Evolutionary conservation across 169 alveolate species (phyloP).

Genomic region (Cryptosporidium sp.): DNA sequence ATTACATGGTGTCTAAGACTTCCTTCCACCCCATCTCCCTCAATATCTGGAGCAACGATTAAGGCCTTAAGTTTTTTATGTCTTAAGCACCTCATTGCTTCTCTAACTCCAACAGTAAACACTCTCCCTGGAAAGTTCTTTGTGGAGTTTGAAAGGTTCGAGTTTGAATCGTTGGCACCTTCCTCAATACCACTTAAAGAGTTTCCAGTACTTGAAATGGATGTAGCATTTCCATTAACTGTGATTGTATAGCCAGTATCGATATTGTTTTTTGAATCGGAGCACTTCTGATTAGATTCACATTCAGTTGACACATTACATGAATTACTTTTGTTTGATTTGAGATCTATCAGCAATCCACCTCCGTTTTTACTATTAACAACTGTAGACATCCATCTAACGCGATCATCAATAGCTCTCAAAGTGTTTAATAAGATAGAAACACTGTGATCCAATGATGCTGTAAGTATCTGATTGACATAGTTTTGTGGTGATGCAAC

Average conservation of each 20-base stretch:
- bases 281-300: not conserved
- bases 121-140: conserved; percentile 73
- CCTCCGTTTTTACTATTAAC: conserved; percentile 31
- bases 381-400: conserved; percentile 70
- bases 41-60: conserved; percentile 73
- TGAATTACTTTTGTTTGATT: conserved; percentile 1
- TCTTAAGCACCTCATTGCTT: conserved; percentile 71
- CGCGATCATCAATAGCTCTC: conserved; percentile 73
- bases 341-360: conserved; percentile 30
- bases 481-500: conserved; percentile 59
- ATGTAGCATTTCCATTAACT: conserved; percentile 19
- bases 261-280: not conserved
- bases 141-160: not conserved
- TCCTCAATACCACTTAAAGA: conserved; percentile 1
- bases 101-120: conserved; percentile 75
- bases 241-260: conserved; percentile 12
- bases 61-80: conserved; percentile 65
- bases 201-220: not conserved
- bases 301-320: not conserved
- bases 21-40: conserved; percentile 74
- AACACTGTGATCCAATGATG: conserved; percentile 64
- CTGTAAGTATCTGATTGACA: conserved; percentile 63
- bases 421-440: conserved; percentile 55
- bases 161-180: conserved; percentile 3
- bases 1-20: conserved; percentile 73